Base-by-base conservation (phyloP, 768 basidiomycete species). In the Ephemerocybe angulata region DNA sequence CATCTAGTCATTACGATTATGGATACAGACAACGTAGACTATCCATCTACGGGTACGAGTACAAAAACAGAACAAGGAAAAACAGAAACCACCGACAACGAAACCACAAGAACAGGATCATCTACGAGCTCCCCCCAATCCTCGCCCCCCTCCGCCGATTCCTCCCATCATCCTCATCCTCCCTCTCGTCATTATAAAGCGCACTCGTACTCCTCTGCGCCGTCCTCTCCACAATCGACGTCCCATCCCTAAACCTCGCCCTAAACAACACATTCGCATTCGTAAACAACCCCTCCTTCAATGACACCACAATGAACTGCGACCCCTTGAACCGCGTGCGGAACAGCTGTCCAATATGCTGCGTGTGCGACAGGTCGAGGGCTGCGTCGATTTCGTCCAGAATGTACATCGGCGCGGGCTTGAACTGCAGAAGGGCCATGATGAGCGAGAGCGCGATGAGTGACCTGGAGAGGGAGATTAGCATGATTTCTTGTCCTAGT, bases 401-500 rank as follows among this genome's bases (percentile, higher is more conserved):
- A 66, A 99, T 99, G 70, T 98, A 98, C 93, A 98, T 94, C 2
- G 94, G 96, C 15, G 96, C 95, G 7, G 96, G 95, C 66, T 98
- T 98, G 81, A 98, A 98, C 68, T 98, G 94, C n/a, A 98, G 84
- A 17, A 99, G 83, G 0, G 97, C 90, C 94, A 99, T 96, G 75
- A 98, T 98, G 35, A 99, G 80, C 12, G 96, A 98, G 1, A 99
- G 82, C 0, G 97, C 97, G 65, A 99, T 98, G 60, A 99, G 81
- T 0, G 97, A 99, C 60, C 95, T 98, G 62, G 42, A 35, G 25
- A 24, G n/a, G 54, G n/a, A n/a, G 52, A 41, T 22, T 40, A n/a
- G 13, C 44, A 11, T 22, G 13, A 19, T 25, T 50, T 30, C 21
- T n/a, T n/a, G n/a, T n/a, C n/a, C n/a, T n/a, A n/a, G n/a, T n/a